phyloP scores from a whole-genome alignment of 2,329 filamentous ascomycete species.

The Bipolaris gigantea region DNA sequence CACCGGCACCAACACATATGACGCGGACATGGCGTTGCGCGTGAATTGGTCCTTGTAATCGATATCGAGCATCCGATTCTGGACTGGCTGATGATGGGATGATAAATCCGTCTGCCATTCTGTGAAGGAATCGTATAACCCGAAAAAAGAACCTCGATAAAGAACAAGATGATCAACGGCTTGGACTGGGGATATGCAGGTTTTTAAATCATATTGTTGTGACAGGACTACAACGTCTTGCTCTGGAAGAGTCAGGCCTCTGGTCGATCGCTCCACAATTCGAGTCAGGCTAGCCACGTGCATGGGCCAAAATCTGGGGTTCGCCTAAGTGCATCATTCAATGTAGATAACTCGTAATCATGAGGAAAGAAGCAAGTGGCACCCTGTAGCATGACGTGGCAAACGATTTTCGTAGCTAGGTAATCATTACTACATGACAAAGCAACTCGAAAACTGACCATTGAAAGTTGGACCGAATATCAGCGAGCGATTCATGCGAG shows the following conservation, averaged over 20 bases:
- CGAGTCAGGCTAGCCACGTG: not conserved
- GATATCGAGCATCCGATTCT: constrained; percentile 31
- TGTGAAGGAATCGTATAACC: not conserved
- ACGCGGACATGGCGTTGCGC: constrained; percentile 41
- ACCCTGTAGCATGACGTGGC: constrained; percentile 10
- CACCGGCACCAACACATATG: constrained; percentile 54
- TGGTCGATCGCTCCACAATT: not conserved
- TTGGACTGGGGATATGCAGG: not conserved
- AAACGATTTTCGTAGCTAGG: constrained; percentile 20
- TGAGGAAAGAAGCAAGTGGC: not conserved
- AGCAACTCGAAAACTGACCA: no score
- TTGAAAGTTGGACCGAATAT: no score
- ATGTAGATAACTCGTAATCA: constrained; percentile 11
- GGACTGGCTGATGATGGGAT: constrained; percentile 27
- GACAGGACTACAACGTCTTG: not conserved
- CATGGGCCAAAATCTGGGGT: not conserved
- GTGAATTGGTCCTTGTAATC: constrained; percentile 39
- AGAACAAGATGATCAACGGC: not conserved
- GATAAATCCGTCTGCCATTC: constrained; percentile 28
- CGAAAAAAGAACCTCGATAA: not conserved
- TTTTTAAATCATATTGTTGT: constrained; percentile 5
- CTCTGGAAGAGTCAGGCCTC: constrained; percentile 1
- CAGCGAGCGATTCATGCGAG: not conserved
- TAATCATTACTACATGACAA: not conserved
- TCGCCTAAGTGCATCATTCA: not conserved